Conservation (phyloP, 2,329 filamentous ascomycete genomes). For the Monilinia fructigena region DNA sequence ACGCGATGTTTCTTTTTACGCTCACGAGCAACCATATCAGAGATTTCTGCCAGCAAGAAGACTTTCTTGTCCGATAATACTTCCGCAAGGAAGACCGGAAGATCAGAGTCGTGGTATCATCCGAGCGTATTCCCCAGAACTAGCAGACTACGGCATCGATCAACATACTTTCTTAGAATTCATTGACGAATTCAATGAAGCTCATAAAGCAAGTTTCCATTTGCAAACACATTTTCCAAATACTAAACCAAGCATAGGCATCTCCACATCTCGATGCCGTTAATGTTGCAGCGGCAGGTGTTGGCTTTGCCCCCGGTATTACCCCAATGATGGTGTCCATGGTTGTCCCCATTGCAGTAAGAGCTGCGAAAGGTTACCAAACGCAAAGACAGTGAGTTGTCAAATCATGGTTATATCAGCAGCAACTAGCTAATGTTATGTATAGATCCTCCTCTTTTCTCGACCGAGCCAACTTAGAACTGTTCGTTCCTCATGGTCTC, state of each 20-base stretch:
- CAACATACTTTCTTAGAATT: conserved; percentile 50
- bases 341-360: conserved; percentile 45
- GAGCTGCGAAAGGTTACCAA: conserved; percentile 41
- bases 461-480: conserved; percentile 51
- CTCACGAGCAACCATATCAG: background rate
- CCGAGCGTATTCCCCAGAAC: conserved; percentile 48
- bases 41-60: background rate
- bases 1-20: conserved; percentile 12
- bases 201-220: conserved; percentile 24
- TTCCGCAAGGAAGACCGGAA: conserved; percentile 51
- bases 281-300: conserved; percentile 44
- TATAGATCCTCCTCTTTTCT: conserved; percentile 49
- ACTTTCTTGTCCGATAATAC: conserved; percentile 46
- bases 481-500: conserved; percentile 56
- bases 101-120: conserved; percentile 48
- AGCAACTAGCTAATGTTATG: conserved; percentile 10
- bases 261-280: conserved; percentile 43
- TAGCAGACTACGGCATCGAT: conserved; percentile 47
- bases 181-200: conserved; percentile 47
- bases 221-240: accelerated
- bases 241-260: conserved; percentile 26
- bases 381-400: conserved; percentile 18
- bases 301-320: conserved; percentile 42
- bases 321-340: conserved; percentile 45
- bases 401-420: background rate